Conservation (phyloP, 2,329 filamentous ascomycete species). For the Elsinoe batatas region DNA sequence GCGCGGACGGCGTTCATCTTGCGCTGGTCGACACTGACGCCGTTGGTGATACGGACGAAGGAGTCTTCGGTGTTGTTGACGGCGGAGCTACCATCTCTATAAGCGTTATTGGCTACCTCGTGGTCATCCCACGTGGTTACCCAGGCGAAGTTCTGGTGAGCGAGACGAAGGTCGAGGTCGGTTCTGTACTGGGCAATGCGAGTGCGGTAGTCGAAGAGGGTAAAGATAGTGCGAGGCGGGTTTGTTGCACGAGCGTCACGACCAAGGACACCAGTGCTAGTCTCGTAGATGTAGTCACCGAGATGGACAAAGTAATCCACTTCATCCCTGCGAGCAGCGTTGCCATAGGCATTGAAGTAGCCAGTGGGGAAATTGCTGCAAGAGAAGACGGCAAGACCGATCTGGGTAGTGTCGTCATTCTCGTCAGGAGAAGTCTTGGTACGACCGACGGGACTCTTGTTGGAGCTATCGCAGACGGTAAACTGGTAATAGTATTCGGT, state of each 20-base stretch:
- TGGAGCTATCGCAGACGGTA: slow-evolving; percentile 53
- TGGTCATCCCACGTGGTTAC: slow-evolving; percentile 58
- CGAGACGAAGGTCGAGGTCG: slow-evolving; percentile 48
- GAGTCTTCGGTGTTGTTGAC: slow-evolving; percentile 59
- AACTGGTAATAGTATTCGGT: slow-evolving; percentile 64
- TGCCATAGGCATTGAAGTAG: slow-evolving; percentile 37
- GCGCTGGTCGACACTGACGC: slow-evolving; percentile 55
- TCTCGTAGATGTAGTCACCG: slow-evolving; percentile 57
- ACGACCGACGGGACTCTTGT: slow-evolving; percentile 52
- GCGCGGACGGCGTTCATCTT: slow-evolving; percentile 65
- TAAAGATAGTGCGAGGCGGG: slow-evolving; percentile 43
- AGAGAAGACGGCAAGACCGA: slow-evolving; percentile 60
- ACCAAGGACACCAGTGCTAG: slow-evolving; percentile 26
- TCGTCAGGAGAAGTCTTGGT: slow-evolving; percentile 59
- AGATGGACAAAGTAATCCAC: slow-evolving; percentile 39
- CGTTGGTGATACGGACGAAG: slow-evolving; percentile 44
- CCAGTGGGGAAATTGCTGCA: slow-evolving; percentile 57
- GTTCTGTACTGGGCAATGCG: slow-evolving; percentile 50
- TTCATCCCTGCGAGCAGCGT: slow-evolving; percentile 33
- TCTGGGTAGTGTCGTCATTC: slow-evolving; percentile 46
- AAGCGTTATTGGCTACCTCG: slow-evolving; percentile 57
- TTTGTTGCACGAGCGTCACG: slow-evolving; percentile 43
- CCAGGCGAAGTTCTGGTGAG: slow-evolving; percentile 50
- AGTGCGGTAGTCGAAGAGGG: slow-evolving; percentile 50
- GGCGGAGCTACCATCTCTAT: slow-evolving; percentile 49